These are phyloP conservation scores for Lithohypha guttulata DNA, from an alignment of 2,329 filamentous ascomycete genomes.

Conservation along the genomic window DNA sequence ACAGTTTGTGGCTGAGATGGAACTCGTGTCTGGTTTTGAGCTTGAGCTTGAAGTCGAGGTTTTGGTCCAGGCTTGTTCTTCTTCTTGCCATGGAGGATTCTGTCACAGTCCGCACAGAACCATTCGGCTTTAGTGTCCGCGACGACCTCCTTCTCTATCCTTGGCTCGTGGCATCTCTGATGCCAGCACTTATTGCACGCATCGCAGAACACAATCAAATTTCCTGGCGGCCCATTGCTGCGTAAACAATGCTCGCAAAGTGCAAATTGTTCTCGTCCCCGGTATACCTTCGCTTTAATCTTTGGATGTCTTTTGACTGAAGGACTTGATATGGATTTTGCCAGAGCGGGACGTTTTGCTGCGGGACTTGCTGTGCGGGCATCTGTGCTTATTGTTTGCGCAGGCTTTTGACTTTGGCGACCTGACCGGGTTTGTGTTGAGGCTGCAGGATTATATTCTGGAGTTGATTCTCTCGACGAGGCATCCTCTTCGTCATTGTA, in stretches of 20 bases:
- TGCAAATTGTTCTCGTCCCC: constrained; percentile 32
- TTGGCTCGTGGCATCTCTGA: constrained; percentile 68
- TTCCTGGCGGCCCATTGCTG: constrained; percentile 59
- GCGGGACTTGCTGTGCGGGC: constrained; percentile 22
- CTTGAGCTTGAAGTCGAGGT: background rate
- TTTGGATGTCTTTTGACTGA: constrained; percentile 30
- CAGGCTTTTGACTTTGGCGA: constrained; percentile 55
- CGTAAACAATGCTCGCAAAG: constrained; percentile 64
- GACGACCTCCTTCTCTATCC: constrained; percentile 59
- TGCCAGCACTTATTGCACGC: constrained; percentile 72
- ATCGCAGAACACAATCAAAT: constrained; percentile 79
- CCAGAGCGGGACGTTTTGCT: constrained; percentile 11
- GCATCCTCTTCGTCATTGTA: constrained; percentile 13
- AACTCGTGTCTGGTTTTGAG: background rate
- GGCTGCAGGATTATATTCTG: constrained; percentile 40
- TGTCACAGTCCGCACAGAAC: constrained; percentile 55
- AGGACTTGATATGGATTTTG: constrained; percentile 14
- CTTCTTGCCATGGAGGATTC: constrained; percentile 20
- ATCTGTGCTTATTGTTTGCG: constrained; percentile 48
- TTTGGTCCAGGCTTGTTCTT: constrained; percentile 15
- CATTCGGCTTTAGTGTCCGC: constrained; percentile 57
- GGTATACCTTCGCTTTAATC: constrained; percentile 49
- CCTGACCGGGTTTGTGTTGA: constrained; percentile 66
- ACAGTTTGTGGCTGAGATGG: constrained; percentile 1
- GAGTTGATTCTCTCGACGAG: constrained; percentile 30